phyloP scores from a whole-genome alignment of 306 rosid genomes.

The Cucumis sativus region Cucumber_9930_V3 NC_026656.2:9301001-9301500 shows the following conservation, averaged over 20 bases:
- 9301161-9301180: background rate
- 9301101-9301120: background rate
- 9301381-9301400: conserved; percentile 98
- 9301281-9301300: conserved; percentile 46
- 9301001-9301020: background rate
- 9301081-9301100: background rate
- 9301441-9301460: too few species aligned
- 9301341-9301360: conserved; percentile 74
- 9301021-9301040: background rate
- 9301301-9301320: conserved; percentile 28
- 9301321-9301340: conserved; percentile 76
- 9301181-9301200: conserved; percentile 3
- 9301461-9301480: background rate
- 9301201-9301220: conserved; percentile 79
- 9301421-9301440: background rate
- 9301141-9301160: background rate
- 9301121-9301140: background rate
- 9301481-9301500: background rate
- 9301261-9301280: conserved; percentile 76
- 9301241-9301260: conserved; percentile 92
- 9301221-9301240: conserved; percentile 57
- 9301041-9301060: background rate
- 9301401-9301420: background rate
- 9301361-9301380: conserved; percentile 92
- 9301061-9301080: background rate